Base-by-base conservation (phyloP, 2,329 filamentous ascomycete species). In the Aphanoascus verrucosus region DNA sequence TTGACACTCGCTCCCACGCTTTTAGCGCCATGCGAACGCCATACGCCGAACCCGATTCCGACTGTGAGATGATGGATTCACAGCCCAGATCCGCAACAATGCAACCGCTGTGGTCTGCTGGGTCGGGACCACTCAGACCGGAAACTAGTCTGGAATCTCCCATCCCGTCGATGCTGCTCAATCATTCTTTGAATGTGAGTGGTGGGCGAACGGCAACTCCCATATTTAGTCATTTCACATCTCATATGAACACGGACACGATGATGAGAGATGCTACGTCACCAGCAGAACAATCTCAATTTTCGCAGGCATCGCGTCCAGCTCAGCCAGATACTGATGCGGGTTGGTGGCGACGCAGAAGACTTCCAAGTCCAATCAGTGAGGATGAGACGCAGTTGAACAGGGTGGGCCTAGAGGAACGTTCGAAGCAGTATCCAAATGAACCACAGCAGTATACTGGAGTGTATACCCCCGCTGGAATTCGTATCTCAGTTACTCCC, bases 351-450 rank as follows among this genome's bases (percentile, higher is more conserved):
- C 47, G 57, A 55, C 55, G 58, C 32, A 61, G 64, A 42, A 64
- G 65, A 32, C 62, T 70, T 19, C 70, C 69, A 2, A 72, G 69
- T 50, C 70, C 70, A 1, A 66, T 71, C 52, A 71, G 67, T 19
- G 52, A 54, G 17, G 46, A 49, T 37, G 46, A 54, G n/a, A 49
- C 41, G 8, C 42, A 8, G n/a, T 14, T 20, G 28, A 40, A 40
- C 23, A 5, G 9, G 19, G 19, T 31, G 15, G 34, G 32, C 14
- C 15, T 20, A 4, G 38, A 32, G 7, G 35, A 31, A 2, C 19
- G 19, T 14, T n/a, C n/a, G 19, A 20, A 49, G 19, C 45, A 19
- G 17, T 31, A 38, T 32, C 20, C 31, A 15, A 23, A 42, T 9
- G 14, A 34, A 20, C 14, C 35, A 35, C 35, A 23, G 38, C 14